Conservation (phyloP, 1,139 yeast species). For the Torulaspora pretoriensis region DNA sequence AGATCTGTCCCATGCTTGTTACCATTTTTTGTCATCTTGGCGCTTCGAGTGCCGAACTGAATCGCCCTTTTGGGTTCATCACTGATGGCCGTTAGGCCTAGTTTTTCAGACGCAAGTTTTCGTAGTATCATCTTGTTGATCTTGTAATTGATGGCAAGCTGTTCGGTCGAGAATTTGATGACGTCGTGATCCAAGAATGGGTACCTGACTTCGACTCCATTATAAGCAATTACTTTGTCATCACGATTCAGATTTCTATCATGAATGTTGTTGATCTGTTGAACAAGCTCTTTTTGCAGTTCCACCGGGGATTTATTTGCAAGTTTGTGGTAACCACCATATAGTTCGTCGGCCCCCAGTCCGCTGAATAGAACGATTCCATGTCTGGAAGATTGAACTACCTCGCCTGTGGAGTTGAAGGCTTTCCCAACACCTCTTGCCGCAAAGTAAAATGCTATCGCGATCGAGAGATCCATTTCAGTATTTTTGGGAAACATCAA, state of each 20-base stretch:
- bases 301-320: constrained; percentile 36
- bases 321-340: constrained; percentile 75
- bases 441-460: constrained; percentile 92
- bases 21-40: constrained; percentile 57
- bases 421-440: constrained; percentile 50
- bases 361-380: constrained; percentile 82
- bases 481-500: constrained; percentile 81
- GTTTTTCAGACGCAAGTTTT: constrained; percentile 46
- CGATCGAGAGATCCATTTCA: constrained; percentile 93
- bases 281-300: constrained; percentile 52
- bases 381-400: constrained; percentile 42
- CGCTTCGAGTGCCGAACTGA: constrained; percentile 93
- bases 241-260: constrained; percentile 83
- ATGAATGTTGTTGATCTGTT: constrained; percentile 71
- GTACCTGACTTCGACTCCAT: constrained; percentile 90
- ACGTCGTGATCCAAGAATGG: constrained; percentile 74
- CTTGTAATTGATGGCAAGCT: constrained; percentile 53
- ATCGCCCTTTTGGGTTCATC: constrained; percentile 89
- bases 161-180: constrained; percentile 47
- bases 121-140: constrained; percentile 62
- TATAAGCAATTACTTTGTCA: constrained; percentile 75
- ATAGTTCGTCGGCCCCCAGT: constrained; percentile 93
- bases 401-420: constrained; percentile 19
- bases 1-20: constrained; percentile 40
- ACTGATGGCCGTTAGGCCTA: constrained; percentile 55